Conservation (phyloP, 1,139 yeast genomes). For the Geotrichum siamense region DNA sequence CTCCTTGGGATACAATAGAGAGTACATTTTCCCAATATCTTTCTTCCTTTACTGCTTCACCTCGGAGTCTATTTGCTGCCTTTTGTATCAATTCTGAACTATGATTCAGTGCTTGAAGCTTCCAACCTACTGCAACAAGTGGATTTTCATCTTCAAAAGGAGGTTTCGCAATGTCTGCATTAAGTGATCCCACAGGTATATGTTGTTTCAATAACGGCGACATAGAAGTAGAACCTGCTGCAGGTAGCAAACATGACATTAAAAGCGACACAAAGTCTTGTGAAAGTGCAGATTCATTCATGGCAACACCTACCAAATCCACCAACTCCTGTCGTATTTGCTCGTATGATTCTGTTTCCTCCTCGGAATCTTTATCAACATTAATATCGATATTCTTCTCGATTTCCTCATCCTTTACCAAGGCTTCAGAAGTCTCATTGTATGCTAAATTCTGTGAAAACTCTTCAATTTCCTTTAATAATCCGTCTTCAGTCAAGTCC, state of each 20-base stretch:
- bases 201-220: constrained; percentile 77
- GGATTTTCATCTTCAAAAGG: constrained; percentile 34
- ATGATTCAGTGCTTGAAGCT: constrained; percentile 56
- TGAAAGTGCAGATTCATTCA: constrained; percentile 83
- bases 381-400: constrained; percentile 17
- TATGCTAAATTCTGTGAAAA: constrained; percentile 15
- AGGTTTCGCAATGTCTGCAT: constrained; percentile 46
- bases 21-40: constrained; percentile 65
- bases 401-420: constrained; percentile 2
- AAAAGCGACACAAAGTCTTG: constrained; percentile 80
- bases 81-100: constrained; percentile 47
- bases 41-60: constrained; percentile 56
- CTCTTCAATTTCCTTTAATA: constrained; percentile 42
- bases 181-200: constrained; percentile 74
- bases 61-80: constrained; percentile 47
- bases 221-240: constrained; percentile 79
- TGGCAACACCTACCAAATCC: constrained; percentile 51
- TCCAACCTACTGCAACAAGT: constrained; percentile 77
- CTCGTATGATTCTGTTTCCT: constrained; percentile 44
- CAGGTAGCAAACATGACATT: constrained; percentile 75
- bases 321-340: constrained; percentile 52
- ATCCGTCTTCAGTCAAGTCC: constrained; percentile 50
- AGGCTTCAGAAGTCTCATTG: constrained; percentile 10
- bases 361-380: constrained; percentile 20
- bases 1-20: constrained; percentile 51